Evolutionary conservation across 1,139 yeast genomes (phyloP), one percentile per base, ranked within the genome.

Genomic region (Debaryomyces coudertii): DNA sequence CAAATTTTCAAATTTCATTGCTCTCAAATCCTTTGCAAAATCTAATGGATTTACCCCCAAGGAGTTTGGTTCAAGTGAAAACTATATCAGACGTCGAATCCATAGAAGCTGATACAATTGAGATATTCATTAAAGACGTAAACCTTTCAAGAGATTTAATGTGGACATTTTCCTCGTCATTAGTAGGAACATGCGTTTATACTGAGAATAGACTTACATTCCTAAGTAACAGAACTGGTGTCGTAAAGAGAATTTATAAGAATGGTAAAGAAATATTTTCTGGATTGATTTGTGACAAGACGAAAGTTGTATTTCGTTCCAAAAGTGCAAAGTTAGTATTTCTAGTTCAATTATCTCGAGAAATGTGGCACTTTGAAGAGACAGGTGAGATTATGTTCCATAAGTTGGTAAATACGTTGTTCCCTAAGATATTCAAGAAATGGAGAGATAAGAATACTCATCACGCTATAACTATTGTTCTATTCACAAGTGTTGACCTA

Each of bases 351-450:
- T 81, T 92, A 53, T 88, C 97, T 1, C 77, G 87, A 35, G 99
- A 95, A 60, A 95, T 93, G 97, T 95, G 98, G 96, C 90, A 92
- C 61, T 95, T 95, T 64, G 98, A 93, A 65, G 97, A 92, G 60
- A 87, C 87, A 55, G 99, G 99, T 0, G 98, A 92, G 59, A 87
- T 92, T 43, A 81, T 90, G 79, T 93, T 92, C 62, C 95, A 92
- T 63, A 90, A 90, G 63, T 81, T 95, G 57, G 90, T 95, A 42
- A 92, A 93, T 62, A 88, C 95, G 18, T 75, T 93, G 47, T 82
- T 95, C 49, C 99, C 99, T 0, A 87, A 85, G 51, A 86, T 93
- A 23, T 90, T 95, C 64, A 85, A 85, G 54, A 79, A 86, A 47
- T 93, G 98, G 98, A 78, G 92, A 53, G 85, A 85, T 33, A 79